These are phyloP conservation scores for Ceratocystis alfenasii DNA, from an alignment of 2,329 filamentous ascomycete species.

Conservation along the genomic window DNA sequence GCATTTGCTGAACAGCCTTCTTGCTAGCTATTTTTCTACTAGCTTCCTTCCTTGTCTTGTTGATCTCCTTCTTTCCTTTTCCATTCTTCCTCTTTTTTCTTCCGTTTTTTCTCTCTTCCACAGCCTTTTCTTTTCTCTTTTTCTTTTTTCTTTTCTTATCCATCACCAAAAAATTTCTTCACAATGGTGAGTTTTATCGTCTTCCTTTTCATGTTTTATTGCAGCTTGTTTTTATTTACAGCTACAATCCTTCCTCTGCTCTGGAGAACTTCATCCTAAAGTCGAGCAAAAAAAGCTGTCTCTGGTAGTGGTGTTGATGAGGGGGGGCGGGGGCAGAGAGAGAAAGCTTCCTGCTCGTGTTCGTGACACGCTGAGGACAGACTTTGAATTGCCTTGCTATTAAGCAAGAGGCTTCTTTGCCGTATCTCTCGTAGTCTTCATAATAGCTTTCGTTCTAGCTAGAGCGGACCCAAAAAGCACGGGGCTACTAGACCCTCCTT, in stretches of 20 bases:
- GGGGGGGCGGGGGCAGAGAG: too few relatives aligned
- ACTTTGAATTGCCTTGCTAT: too few relatives aligned
- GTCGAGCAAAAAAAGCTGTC: neutral
- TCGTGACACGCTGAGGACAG: too few relatives aligned
- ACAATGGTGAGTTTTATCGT: slow-evolving; percentile 21
- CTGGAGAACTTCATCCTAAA: neutral
- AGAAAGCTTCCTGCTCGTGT: too few relatives aligned
- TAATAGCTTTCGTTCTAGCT: neutral
- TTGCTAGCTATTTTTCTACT: slow-evolving; percentile 26
- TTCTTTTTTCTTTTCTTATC: slow-evolving; percentile 21
- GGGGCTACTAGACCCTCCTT: neutral
- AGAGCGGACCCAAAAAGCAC: neutral
- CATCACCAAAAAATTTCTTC: slow-evolving; percentile 10
- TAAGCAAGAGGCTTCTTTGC: too few relatives aligned
- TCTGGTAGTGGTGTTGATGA: too few relatives aligned
- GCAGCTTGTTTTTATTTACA: neutral
- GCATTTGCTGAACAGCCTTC: slow-evolving; percentile 22
- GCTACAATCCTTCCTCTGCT: slow-evolving; percentile 14
- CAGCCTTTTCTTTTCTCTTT: slow-evolving; percentile 9
- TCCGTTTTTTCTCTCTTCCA: slow-evolving; percentile 17
- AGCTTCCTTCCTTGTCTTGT: slow-evolving; percentile 16
- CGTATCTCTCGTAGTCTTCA: neutral
- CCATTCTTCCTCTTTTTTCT: slow-evolving; percentile 24
- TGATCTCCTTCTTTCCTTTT: slow-evolving; percentile 25
- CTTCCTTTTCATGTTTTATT: neutral